Conservation (phyloP, 2,329 filamentous ascomycete genomes). For the Apiospora aurea region DNA sequence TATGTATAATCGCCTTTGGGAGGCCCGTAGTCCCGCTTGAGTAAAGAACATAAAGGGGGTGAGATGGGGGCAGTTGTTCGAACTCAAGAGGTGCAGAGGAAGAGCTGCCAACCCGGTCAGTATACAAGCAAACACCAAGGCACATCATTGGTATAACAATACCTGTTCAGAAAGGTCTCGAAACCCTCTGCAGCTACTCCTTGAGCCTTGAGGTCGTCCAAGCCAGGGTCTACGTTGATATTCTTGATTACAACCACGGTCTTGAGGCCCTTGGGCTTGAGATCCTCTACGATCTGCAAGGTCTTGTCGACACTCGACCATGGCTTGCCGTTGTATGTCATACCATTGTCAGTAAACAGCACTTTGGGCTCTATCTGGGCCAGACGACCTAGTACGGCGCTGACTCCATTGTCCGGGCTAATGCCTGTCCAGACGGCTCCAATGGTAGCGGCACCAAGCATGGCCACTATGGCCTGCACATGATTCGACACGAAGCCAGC, state of each 20-base stretch:
- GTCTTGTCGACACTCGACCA: slow-evolving; percentile 85
- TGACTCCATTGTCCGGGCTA: slow-evolving; percentile 90
- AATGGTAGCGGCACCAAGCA: slow-evolving; percentile 81
- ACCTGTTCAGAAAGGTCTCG: slow-evolving; percentile 51
- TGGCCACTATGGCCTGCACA: slow-evolving; percentile 83
- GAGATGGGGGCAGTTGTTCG: slow-evolving; percentile 80
- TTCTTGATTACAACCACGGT: slow-evolving; percentile 79
- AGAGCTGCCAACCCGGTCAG: slow-evolving; percentile 37
- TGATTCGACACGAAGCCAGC: slow-evolving; percentile 89
- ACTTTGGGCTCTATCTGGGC: slow-evolving; percentile 84
- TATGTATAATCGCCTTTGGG: slow-evolving; percentile 95
- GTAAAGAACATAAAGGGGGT: slow-evolving; percentile 93
- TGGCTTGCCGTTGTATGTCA: slow-evolving; percentile 88
- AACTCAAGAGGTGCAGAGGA: slow-evolving; percentile 65
- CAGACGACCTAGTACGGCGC: slow-evolving; percentile 87
- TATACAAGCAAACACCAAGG: background rate
- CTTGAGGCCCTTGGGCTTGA: slow-evolving; percentile 67
- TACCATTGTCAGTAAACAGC: slow-evolving; percentile 87
- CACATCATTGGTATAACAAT: background rate
- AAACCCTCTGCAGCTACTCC: slow-evolving; percentile 54
- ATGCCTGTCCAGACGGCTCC: slow-evolving; percentile 94
- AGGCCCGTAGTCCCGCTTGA: slow-evolving; percentile 87
- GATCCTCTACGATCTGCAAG: slow-evolving; percentile 72
- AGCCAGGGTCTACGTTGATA: slow-evolving; percentile 54
- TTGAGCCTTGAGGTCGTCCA: slow-evolving; percentile 49